Conservation (phyloP, 805 yeast species). For the Myxozyma geophila region DNA sequence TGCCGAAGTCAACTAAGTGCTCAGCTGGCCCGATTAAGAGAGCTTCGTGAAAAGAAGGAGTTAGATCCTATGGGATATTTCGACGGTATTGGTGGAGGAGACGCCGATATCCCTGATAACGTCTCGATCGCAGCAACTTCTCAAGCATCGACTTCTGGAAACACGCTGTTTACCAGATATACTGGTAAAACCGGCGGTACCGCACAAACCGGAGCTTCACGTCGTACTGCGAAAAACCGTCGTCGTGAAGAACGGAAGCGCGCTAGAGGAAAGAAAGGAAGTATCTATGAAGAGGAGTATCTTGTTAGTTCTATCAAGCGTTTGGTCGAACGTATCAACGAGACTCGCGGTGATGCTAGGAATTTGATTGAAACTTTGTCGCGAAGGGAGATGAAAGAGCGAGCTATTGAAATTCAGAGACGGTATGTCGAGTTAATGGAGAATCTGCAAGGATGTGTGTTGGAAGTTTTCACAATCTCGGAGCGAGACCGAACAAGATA, state of each 20-base stretch:
- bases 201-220: constrained; percentile 93
- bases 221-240: constrained; percentile 88
- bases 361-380: constrained; percentile 74
- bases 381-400: constrained; percentile 72
- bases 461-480: constrained; percentile 78
- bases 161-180: constrained; percentile 91
- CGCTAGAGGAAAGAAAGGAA: constrained; percentile 97
- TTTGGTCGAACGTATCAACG: constrained; percentile 76
- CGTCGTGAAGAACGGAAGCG: constrained; percentile 94
- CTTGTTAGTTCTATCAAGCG: constrained; percentile 86
- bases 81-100: constrained; percentile 53
- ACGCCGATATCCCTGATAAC: constrained; percentile 79
- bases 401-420: constrained; percentile 80
- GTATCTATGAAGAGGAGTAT: constrained; percentile 96
- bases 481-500: constrained; percentile 87
- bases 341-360: constrained; percentile 74
- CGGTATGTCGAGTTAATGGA: constrained; percentile 61
- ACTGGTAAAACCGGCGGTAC: constrained; percentile 97
- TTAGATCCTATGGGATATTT: constrained; percentile 86
- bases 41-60: constrained; percentile 77
- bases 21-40: constrained; percentile 82
- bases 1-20: constrained; percentile 84
- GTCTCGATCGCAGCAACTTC: constrained; percentile 88
- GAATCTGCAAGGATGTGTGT: constrained; percentile 62
- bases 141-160: constrained; percentile 81